These are phyloP conservation scores for Blastocystis sp. DNA, from an alignment of 352 stramenopile genomes.

Conservation along the genomic window DNA sequence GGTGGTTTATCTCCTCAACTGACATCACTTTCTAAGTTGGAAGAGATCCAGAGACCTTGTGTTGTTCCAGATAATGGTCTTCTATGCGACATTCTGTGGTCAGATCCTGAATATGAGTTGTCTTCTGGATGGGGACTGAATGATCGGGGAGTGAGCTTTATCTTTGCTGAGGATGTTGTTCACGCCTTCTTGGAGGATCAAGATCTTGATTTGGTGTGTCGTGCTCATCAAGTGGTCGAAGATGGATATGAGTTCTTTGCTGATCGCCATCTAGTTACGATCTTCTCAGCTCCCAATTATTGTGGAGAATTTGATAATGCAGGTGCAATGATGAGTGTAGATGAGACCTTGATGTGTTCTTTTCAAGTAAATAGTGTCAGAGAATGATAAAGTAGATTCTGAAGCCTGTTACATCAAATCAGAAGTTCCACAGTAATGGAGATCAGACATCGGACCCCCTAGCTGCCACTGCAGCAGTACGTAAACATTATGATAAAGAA, in stretches of 20 bases:
- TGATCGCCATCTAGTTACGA: slow-evolving; percentile 92
- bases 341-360: slow-evolving; percentile 89
- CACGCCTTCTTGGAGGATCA: slow-evolving; percentile 91
- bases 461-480: neutral
- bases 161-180: slow-evolving; percentile 95
- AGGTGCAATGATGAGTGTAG: slow-evolving; percentile 91
- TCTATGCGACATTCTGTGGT: slow-evolving; percentile 82
- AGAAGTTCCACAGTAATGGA: slow-evolving; percentile 39
- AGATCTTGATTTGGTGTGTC: slow-evolving; percentile 93
- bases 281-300: slow-evolving; percentile 99
- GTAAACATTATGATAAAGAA: slow-evolving; percentile 60
- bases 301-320: slow-evolving; percentile 99
- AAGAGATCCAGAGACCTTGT: slow-evolving; percentile 79
- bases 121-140: slow-evolving; percentile 88
- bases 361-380: slow-evolving; percentile 78
- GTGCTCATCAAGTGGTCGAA: slow-evolving; percentile 96
- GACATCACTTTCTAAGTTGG: slow-evolving; percentile 94
- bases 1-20: slow-evolving; percentile 85
- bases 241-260: slow-evolving; percentile 99
- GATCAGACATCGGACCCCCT: slow-evolving; percentile 24
- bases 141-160: slow-evolving; percentile 94
- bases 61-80: slow-evolving; percentile 77
- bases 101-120: slow-evolving; percentile 80
- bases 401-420: slow-evolving; percentile 69
- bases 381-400: slow-evolving; percentile 67